These are phyloP conservation scores for Stellera chamaejasme DNA, from an alignment of 345 rosid genomes.

Conservation along the genomic window DNA sequence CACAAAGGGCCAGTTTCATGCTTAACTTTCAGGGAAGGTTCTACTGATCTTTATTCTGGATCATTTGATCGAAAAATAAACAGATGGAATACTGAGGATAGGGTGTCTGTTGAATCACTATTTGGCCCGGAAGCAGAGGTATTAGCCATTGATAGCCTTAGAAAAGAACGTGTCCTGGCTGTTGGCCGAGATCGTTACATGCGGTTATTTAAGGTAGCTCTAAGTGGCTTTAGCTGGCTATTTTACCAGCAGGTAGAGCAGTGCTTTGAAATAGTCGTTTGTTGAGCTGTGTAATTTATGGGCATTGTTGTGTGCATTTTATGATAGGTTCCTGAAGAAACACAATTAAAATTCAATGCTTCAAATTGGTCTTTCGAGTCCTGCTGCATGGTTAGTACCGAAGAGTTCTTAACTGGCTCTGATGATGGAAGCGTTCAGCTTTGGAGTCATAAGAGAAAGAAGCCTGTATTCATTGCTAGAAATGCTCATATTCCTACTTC, in stretches of 20 bases:
- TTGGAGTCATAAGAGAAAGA: slow-evolving; percentile 64
- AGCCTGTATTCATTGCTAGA: slow-evolving; percentile 63
- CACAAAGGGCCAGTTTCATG: slow-evolving; percentile 82
- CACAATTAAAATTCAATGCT: slow-evolving; percentile 70
- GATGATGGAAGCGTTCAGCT: slow-evolving; percentile 90
- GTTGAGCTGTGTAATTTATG: slow-evolving; percentile 2
- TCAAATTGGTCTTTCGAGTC: slow-evolving; percentile 82
- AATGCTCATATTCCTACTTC: slow-evolving; percentile 54
- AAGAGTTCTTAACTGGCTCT: slow-evolving; percentile 85
- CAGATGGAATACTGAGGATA: slow-evolving; percentile 89
- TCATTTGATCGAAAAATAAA: slow-evolving; percentile 92
- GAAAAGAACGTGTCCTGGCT: slow-evolving; percentile 71
- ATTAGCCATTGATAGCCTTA: slow-evolving; percentile 57
- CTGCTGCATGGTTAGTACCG: slow-evolving; percentile 74
- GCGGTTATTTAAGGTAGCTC: slow-evolving; percentile 41
- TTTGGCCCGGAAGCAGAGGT: slow-evolving; percentile 90
- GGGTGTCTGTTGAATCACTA: slow-evolving; percentile 61
- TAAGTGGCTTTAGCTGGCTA: neutral
- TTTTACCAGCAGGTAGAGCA: neutral
- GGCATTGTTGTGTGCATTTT: slow-evolving; percentile 4
- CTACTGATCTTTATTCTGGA: slow-evolving; percentile 91
- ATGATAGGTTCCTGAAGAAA: slow-evolving; percentile 68
- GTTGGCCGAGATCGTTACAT: slow-evolving; percentile 87
- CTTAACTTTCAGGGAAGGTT: slow-evolving; percentile 78
- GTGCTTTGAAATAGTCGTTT: neutral